Evolutionary conservation across 306 rosid species (phyloP).

Genomic region (Citrullus mucosospermus): DNA sequence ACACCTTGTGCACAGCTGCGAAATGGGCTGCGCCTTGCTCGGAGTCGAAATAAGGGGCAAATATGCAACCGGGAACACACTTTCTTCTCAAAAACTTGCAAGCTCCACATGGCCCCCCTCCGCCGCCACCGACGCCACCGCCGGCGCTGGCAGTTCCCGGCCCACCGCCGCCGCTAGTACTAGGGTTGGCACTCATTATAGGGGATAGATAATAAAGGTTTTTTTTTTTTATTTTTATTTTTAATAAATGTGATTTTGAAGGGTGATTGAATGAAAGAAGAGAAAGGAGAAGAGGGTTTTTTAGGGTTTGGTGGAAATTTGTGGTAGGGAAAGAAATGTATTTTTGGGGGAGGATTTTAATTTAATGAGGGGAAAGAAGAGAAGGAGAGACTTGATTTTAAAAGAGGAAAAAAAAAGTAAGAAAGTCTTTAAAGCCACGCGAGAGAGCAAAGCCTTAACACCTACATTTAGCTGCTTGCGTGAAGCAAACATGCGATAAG

Average conservation of each 20-base stretch:
- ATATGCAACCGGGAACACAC: slow-evolving; percentile 68
- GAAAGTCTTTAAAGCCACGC: slow-evolving; percentile 89
- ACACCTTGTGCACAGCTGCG: slow-evolving; percentile 89
- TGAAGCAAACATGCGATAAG: slow-evolving; percentile 91
- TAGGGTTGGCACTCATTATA: slow-evolving; percentile 47
- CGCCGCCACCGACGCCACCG: neutral
- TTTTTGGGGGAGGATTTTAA: slow-evolving; percentile 5
- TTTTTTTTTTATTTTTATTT: neutral
- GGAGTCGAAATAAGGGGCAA: slow-evolving; percentile 88
- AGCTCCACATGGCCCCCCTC: slow-evolving; percentile 84
- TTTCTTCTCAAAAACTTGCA: slow-evolving; percentile 82
- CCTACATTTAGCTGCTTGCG: slow-evolving; percentile 74
- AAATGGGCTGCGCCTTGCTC: slow-evolving; percentile 85
- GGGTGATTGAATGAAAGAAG: neutral
- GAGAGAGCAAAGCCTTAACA: slow-evolving; percentile 61
- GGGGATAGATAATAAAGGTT: neutral
- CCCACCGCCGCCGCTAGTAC: slow-evolving; percentile 15
- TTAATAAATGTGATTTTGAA: neutral
- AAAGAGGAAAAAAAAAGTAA: neutral
- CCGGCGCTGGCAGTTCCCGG: neutral
- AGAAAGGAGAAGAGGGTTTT: slow-evolving; percentile 1
- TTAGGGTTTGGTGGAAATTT: slow-evolving; percentile 42
- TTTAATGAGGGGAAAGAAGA: neutral
- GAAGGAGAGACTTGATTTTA: neutral
- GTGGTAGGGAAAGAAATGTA: slow-evolving; percentile 10